Evolutionary conservation across 2,329 filamentous ascomycete genomes (phyloP), one percentile per base, ranked within the genome.

Genomic region (Calonectria pteridis): DNA sequence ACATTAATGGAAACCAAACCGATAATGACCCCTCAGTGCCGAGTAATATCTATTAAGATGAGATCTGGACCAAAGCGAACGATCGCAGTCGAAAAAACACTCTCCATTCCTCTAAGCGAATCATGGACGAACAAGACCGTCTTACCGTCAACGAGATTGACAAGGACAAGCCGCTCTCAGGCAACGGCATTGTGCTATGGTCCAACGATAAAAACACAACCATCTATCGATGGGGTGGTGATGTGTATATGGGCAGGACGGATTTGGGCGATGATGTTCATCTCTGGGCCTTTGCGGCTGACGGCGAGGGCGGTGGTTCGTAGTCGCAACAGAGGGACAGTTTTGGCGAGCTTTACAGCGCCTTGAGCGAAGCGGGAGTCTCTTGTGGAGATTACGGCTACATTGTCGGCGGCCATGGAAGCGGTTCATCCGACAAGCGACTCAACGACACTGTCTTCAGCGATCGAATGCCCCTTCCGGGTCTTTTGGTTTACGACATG

Each of bases 201-300:
- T n/a, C 35, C 26, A 49, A 63, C 29, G 14, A 51, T 6, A 65
- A 53, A 11, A 49, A 46, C 18, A 43, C 28, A 10, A 71, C 68
- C n/a, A 49, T 71, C 50, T 71, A 71, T n/a, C 49, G 68, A 37
- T 71, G 68, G 68, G 68, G 68, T 10, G 68, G 68, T 26, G 68
- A 71, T 18, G 62, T 40, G 5, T 46, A 10, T 6, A 33, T 28
- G 16, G 68, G 68, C 29, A 29, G 7, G 2, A 50, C 59, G 0
- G 59, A 58, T 16, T 18, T 65, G 9, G 68, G 20, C 20, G 49
- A 55, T 3, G 68, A 71, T n/a, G 62, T 71, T n/a, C 49, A 58
- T 9, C 62, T 71, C 11, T 71, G 68, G 68, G 49, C 50, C 1
- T 65, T 70, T 28, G 29, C 55, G 26, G 35, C 62, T 3, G 62